phyloP scores from a whole-genome alignment of 2,329 filamentous ascomycete species.

The Penicillium janthinellum region DNA sequence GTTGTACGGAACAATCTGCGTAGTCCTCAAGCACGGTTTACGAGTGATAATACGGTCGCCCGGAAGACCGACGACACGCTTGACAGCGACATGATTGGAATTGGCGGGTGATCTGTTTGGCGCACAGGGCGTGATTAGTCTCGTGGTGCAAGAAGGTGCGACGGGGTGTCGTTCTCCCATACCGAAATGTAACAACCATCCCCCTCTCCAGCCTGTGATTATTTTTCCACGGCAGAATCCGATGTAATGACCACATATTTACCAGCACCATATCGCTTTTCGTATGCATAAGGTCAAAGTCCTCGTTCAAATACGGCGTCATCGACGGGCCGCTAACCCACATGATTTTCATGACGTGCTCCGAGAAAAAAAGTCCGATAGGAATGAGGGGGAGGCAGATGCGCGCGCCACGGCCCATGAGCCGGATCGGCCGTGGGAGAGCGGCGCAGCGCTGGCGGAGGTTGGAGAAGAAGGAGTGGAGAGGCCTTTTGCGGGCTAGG shows the following conservation, averaged over 20 bases:
- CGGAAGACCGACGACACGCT: conserved; percentile 78
- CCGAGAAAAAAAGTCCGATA: conserved; percentile 43
- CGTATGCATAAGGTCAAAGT: conserved; percentile 53
- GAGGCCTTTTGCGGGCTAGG: conserved; percentile 11
- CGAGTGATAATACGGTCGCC: conserved; percentile 75
- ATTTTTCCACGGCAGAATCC: conserved; percentile 54
- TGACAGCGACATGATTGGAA: conserved; percentile 71
- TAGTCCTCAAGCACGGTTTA: conserved; percentile 57
- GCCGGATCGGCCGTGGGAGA: conserved; percentile 32
- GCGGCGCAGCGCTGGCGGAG: conserved; percentile 32
- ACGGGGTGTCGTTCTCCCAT: not conserved
- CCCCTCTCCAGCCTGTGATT: conserved; percentile 64
- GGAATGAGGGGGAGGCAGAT: conserved; percentile 39
- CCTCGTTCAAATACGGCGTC: conserved; percentile 74
- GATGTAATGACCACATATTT: conserved; percentile 47
- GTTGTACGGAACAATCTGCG: conserved; percentile 69
- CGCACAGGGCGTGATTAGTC: not conserved
- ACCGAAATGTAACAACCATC: conserved; percentile 70
- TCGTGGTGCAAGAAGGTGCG: not conserved
- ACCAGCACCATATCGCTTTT: conserved; percentile 47
- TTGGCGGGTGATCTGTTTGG: conserved; percentile 65
- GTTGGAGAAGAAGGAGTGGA: conserved; percentile 27
- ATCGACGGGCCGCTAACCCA: conserved; percentile 62
- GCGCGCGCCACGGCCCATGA: conserved; percentile 30
- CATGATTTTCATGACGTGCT: conserved; percentile 46